phyloP scores from a whole-genome alignment of 306 rosid genomes.

The Casuarina cunninghamiana region DNA sequence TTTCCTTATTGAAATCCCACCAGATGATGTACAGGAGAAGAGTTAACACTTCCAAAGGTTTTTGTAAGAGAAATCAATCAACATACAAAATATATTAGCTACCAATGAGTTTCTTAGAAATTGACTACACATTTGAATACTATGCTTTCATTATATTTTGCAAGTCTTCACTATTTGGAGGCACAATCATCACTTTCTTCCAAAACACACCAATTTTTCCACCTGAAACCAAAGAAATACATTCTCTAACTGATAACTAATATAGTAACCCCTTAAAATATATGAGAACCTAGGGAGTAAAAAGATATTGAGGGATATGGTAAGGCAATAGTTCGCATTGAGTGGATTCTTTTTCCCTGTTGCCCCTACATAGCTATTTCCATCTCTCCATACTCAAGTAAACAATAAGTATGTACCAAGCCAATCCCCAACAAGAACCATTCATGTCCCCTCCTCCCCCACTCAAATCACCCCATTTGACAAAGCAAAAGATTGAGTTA shows the following conservation, averaged over 20 bases:
- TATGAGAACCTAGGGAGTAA: neutral
- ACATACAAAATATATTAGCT: conserved; percentile 13
- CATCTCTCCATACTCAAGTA: too few relatives aligned
- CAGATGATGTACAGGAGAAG: conserved; percentile 35
- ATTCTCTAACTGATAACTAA: conserved; percentile 12
- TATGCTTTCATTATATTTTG: conserved; percentile 54
- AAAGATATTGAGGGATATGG: neutral
- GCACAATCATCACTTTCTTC: conserved; percentile 73
- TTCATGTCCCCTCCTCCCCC: too few relatives aligned
- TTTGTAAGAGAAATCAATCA: conserved; percentile 43
- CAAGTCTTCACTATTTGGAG: conserved; percentile 61
- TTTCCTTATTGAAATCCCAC: conserved; percentile 42
- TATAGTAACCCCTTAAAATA: neutral
- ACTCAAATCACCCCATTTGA: neutral
- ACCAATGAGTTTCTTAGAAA: conserved; percentile 62
- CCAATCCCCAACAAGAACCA: too few relatives aligned
- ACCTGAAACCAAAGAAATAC: conserved; percentile 44
- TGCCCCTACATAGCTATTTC: too few relatives aligned
- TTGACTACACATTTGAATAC: conserved; percentile 57
- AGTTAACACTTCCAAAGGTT: conserved; percentile 66
- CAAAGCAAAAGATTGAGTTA: neutral
- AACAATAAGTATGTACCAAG: too few relatives aligned
- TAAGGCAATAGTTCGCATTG: neutral
- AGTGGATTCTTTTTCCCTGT: neutral
- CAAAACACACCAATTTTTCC: conserved; percentile 61